These are phyloP conservation scores for Epichloe glyceriae DNA, from an alignment of 2,329 filamentous ascomycete species.

Conservation along the genomic window DNA sequence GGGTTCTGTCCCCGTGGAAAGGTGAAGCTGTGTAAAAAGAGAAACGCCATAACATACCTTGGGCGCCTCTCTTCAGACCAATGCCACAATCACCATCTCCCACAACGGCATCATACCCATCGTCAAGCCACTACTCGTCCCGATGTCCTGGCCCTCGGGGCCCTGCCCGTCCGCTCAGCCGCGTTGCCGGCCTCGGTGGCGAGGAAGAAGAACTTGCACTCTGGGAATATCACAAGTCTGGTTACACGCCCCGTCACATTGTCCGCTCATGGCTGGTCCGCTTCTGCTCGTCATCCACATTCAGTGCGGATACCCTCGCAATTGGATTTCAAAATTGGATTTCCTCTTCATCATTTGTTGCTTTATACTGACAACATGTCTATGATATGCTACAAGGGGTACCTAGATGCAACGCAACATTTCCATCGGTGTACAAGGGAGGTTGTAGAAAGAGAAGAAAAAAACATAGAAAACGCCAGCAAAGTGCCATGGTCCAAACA, in stretches of 20 bases:
- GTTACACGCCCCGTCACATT: too few species aligned
- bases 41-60: constrained; percentile 35
- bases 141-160: constrained; percentile 19
- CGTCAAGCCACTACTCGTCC: constrained; percentile 32
- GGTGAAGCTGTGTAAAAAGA: neutral
- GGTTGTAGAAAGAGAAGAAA: neutral
- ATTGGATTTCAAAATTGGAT: too few species aligned
- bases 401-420: neutral
- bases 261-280: too few species aligned
- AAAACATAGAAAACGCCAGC: neutral
- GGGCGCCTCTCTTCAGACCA: constrained; percentile 74
- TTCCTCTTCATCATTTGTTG: neutral
- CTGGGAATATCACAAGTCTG: too few species aligned
- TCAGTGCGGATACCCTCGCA: too few species aligned
- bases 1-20: too few species aligned
- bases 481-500: neutral
- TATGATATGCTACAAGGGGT: neutral
- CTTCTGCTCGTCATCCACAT: too few species aligned
- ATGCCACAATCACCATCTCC: constrained; percentile 87
- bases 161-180: constrained; percentile 29
- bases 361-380: neutral
- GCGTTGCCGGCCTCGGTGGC: constrained; percentile 34
- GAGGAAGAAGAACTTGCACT: neutral
- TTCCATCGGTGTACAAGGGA: neutral
- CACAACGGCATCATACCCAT: constrained; percentile 65